A percentile compares a stretch with the other conserved stretches of the same genome.
Conservation (phyloP, 169 alveolate species). For the Toxoplasma gondii region DNA sequence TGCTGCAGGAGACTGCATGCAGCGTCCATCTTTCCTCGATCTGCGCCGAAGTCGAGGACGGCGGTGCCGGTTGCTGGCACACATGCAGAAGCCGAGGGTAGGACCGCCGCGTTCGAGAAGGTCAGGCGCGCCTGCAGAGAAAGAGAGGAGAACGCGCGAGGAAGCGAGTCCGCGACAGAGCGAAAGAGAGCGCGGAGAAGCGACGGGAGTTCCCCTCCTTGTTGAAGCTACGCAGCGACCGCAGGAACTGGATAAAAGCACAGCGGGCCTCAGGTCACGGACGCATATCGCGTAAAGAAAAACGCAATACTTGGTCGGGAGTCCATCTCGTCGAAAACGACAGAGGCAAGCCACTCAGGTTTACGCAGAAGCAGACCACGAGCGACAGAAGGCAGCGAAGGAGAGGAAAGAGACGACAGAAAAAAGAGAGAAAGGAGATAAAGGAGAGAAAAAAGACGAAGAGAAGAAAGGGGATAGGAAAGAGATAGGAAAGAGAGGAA, state of each 20-base stretch:
- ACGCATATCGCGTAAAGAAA: too few relatives aligned
- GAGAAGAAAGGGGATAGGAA: neutral
- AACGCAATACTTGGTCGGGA: too few relatives aligned
- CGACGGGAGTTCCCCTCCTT: too few relatives aligned
- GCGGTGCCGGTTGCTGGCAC: constrained; percentile 3
- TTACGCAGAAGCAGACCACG: too few relatives aligned
- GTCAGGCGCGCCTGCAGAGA: constrained; percentile 40
- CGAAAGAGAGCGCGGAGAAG: too few relatives aligned
- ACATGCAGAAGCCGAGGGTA: neutral
- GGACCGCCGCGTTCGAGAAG: neutral
- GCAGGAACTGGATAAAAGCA: too few relatives aligned
- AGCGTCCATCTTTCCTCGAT: constrained; percentile 18
- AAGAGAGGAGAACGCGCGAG: neutral
- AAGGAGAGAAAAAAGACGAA: neutral
- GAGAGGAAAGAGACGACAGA: too few relatives aligned
- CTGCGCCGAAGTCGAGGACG: constrained; percentile 24
- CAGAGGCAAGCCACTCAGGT: too few relatives aligned
- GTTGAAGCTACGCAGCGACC: too few relatives aligned
- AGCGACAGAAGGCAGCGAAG: neutral
- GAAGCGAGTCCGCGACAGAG: neutral
- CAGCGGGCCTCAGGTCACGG: too few relatives aligned
- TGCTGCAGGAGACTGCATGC: constrained; percentile 32
- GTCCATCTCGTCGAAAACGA: too few relatives aligned
- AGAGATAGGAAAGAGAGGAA: neutral
- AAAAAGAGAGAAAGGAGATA: neutral